Percentiles rank a stretch among this genome's conserved stretches.
phyloP scores from a whole-genome alignment of 75 land plant genomes.

The Sequoia sempervirens region DNA sequence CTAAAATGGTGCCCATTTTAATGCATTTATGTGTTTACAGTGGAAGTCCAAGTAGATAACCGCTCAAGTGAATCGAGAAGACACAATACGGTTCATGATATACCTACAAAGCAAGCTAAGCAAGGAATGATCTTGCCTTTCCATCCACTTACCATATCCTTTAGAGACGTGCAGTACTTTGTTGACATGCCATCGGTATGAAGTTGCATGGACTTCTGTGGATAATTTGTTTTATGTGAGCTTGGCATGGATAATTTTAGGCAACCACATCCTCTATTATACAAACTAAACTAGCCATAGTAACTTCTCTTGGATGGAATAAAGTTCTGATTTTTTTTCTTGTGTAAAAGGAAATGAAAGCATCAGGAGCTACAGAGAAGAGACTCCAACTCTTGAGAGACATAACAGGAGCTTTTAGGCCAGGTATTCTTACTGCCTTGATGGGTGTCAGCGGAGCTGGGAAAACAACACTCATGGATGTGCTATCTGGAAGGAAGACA shows the following conservation, averaged over 20 bases:
- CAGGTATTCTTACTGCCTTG: slow-evolving; percentile 28
- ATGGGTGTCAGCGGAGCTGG: slow-evolving; percentile 38
- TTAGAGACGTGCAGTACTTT: slow-evolving; percentile 59
- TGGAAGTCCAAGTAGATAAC: background rate
- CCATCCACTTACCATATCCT: slow-evolving; percentile 47
- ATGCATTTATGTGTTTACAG: background rate
- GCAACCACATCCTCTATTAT: background rate
- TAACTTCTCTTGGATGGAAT: background rate
- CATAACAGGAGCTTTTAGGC: slow-evolving; percentile 31
- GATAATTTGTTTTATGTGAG: background rate
- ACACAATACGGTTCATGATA: background rate
- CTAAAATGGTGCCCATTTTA: background rate
- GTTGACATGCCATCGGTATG: slow-evolving; percentile 59
- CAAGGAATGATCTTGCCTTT: slow-evolving; percentile 62
- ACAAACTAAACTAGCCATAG: background rate
- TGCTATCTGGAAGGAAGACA: slow-evolving; percentile 19
- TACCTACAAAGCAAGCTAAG: background rate
- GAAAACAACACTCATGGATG: slow-evolving; percentile 24
- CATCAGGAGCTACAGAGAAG: slow-evolving; percentile 22
- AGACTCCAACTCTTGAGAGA: slow-evolving; percentile 29
- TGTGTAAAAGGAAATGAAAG: slow-evolving; percentile 26
- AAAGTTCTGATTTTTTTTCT: background rate
- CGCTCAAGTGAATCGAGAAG: slow-evolving; percentile 1
- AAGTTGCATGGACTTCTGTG: background rate
- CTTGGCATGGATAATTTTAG: background rate